Percentiles rank a stretch among this genome's conserved stretches.
phyloP scores from a whole-genome alignment of 2,329 filamentous ascomycete species.

The Epichloe sp. region DNA sequence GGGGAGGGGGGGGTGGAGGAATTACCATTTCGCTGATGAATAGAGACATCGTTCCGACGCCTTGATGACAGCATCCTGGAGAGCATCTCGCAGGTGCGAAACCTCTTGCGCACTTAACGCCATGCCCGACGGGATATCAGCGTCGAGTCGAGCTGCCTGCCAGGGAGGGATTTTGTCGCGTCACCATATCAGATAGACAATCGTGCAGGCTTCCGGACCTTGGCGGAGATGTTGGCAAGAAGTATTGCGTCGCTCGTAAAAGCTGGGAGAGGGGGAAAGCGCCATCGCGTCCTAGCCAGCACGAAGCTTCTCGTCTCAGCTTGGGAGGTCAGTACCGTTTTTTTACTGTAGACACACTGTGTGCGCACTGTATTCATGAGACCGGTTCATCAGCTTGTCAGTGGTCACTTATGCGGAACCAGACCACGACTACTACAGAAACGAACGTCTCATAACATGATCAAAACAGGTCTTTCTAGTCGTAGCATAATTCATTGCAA shows the following conservation, averaged over 20 bases:
- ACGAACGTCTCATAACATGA: too few species aligned
- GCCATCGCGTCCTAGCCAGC: neutral
- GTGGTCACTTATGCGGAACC: too few species aligned
- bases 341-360: neutral
- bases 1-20: neutral
- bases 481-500: too few species aligned
- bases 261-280: too few species aligned
- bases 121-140: conserved; percentile 24
- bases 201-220: neutral
- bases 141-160: neutral
- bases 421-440: too few species aligned
- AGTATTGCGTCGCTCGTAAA: neutral
- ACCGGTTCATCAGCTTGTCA: too few species aligned
- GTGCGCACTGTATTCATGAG: neutral
- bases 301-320: neutral
- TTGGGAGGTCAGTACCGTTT: neutral
- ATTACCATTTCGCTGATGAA: conserved; percentile 87
- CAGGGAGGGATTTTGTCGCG: neutral
- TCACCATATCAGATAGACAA: neutral
- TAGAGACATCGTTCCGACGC: conserved; percentile 94
- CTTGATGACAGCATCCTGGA: conserved; percentile 77
- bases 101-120: conserved; percentile 42
- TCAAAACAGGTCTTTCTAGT: too few species aligned
- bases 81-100: conserved; percentile 53
- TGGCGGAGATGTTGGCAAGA: neutral